Conservation (phyloP, 2,329 filamentous ascomycete genomes). For the Colletotrichum gloeosporioides region DNA sequence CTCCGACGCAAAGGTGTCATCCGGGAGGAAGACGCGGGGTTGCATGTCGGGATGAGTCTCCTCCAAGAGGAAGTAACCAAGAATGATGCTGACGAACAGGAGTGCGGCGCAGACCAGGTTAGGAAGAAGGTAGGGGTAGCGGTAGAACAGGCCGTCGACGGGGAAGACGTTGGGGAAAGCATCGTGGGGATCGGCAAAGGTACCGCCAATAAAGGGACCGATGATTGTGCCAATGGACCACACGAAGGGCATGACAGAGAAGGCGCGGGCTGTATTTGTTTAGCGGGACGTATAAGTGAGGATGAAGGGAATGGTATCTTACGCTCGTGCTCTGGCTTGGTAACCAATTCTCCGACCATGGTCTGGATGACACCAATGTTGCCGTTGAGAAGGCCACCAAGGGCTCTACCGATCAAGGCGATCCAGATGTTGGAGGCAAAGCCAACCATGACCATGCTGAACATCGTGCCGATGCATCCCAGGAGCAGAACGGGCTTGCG, state of each 20-base stretch:
- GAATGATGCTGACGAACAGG: conserved; percentile 78
- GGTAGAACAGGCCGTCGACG: conserved; percentile 71
- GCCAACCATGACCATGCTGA: conserved; percentile 83
- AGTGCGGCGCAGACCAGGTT: conserved; percentile 84
- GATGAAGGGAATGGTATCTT: conserved; percentile 35
- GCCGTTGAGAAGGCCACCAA: conserved; percentile 86
- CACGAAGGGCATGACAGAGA: conserved; percentile 92
- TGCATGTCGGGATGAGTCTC: conserved; percentile 76
- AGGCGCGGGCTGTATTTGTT: conserved; percentile 70
- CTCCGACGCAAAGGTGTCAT: conserved; percentile 58
- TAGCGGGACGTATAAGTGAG: conserved; percentile 14
- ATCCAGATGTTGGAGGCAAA: conserved; percentile 85
- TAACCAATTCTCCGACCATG: conserved; percentile 89
- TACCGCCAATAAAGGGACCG: conserved; percentile 86
- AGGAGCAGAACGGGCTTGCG: conserved; percentile 85
- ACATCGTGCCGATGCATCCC: conserved; percentile 81
- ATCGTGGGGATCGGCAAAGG: conserved; percentile 79
- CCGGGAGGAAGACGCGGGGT: conserved; percentile 38
- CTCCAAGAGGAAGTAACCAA: conserved; percentile 81
- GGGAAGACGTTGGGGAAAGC: conserved; percentile 78
- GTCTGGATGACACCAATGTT: conserved; percentile 93
- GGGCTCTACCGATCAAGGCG: conserved; percentile 74
- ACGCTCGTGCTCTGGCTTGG: conserved; percentile 85
- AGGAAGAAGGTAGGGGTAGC: conserved; percentile 86
- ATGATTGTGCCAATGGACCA: conserved; percentile 92